Evolutionary conservation across 441 rosid genomes (phyloP).

Genomic region (Omphalea diandra): DNA sequence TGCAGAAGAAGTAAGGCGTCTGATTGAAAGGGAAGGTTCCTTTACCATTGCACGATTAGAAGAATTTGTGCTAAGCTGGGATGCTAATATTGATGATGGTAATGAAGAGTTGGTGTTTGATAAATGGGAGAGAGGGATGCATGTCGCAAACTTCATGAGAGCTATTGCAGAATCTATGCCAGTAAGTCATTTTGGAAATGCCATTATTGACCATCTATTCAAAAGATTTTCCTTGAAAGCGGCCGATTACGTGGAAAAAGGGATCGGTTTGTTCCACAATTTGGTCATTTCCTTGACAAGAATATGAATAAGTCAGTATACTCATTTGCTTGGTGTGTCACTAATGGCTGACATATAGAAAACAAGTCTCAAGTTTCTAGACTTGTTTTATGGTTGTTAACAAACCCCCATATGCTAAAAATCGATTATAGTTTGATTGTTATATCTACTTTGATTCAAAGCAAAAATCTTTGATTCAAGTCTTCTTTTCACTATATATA

Average conservation of each 20-base stretch:
- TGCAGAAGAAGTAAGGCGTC: neutral
- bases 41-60: neutral
- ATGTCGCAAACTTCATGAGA: neutral
- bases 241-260: neutral
- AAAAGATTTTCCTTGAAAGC: neutral
- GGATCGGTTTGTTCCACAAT: neutral
- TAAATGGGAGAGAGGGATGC: neutral
- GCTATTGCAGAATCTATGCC: conserved; percentile 7
- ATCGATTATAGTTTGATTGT: no score
- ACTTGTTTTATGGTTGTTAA: no score
- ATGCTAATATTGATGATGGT: neutral
- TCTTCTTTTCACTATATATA: no score
- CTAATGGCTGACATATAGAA: no score
- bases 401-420: no score
- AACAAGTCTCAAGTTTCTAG: no score
- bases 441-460: no score
- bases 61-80: conserved; percentile 4
- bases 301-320: no score
- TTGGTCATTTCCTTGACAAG: neutral
- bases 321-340: no score
- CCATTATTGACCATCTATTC: conserved; percentile 6
- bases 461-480: no score
- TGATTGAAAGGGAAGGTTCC: neutral
- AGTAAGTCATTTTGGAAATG: neutral
- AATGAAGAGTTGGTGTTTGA: neutral